A percentile compares a stretch with the other conserved stretches of the same genome.
phyloP scores from a whole-genome alignment of 2,329 filamentous ascomycete species.

The Plectosphaerella cucumerina region DNA sequence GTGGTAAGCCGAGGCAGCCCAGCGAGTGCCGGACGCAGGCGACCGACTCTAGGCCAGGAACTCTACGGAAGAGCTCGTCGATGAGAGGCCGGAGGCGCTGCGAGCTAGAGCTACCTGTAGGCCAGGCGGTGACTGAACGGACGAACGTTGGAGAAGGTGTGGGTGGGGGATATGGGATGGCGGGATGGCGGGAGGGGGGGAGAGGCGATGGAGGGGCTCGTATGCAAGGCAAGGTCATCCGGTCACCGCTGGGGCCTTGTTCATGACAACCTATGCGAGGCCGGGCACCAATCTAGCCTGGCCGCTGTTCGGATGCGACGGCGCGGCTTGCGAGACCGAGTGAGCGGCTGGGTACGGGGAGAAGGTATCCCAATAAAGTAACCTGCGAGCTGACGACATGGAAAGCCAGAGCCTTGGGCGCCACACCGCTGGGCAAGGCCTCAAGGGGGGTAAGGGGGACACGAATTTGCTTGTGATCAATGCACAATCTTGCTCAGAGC shows the following conservation, averaged over 20 bases:
- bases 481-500: background rate
- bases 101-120: background rate
- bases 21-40: background rate
- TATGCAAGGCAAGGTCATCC: no score
- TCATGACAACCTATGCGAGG: no score
- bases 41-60: background rate
- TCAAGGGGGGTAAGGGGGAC: background rate
- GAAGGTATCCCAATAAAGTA: background rate
- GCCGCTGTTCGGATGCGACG: no score
- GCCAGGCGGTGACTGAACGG: background rate
- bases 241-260: no score
- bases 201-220: no score
- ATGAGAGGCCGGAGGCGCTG: background rate
- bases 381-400: background rate
- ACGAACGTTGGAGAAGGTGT: background rate
- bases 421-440: background rate
- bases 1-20: background rate
- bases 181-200: background rate
- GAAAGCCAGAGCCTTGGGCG: no score
- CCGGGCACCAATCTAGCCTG: no score
- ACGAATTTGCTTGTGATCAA: background rate
- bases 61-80: background rate
- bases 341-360: no score
- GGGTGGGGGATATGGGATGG: background rate
- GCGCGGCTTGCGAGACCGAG: no score